These are phyloP conservation scores for Apiospora koreana DNA, from an alignment of 2,329 filamentous ascomycete species.

Conservation along the genomic window DNA sequence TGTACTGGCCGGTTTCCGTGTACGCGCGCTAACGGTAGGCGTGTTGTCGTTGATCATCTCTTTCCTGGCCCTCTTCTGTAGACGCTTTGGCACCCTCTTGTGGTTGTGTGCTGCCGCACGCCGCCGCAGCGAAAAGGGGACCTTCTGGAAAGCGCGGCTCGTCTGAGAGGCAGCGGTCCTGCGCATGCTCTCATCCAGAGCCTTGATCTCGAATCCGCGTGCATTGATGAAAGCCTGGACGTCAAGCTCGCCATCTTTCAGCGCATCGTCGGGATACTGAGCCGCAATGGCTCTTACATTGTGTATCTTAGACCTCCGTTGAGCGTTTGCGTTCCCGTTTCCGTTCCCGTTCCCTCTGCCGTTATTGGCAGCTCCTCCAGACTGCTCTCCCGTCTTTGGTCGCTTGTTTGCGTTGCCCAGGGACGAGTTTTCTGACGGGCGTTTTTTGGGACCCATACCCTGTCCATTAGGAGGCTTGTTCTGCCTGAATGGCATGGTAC, in stretches of 20 bases:
- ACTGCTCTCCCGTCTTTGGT: slow-evolving; percentile 9
- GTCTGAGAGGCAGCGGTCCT: slow-evolving; percentile 64
- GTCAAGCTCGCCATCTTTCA: slow-evolving; percentile 77
- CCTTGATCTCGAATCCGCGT: slow-evolving; percentile 85
- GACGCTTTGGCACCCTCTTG: slow-evolving; percentile 78
- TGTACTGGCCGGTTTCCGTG: slow-evolving; percentile 61
- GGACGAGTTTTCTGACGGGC: slow-evolving; percentile 15
- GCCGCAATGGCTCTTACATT: slow-evolving; percentile 45
- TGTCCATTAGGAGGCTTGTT: background rate
- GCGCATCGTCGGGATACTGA: slow-evolving; percentile 51
- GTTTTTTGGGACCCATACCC: slow-evolving; percentile 12
- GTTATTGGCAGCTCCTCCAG: background rate
- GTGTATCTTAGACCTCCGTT: slow-evolving; percentile 3
- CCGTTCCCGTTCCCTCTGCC: too few species aligned
- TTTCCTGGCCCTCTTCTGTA: slow-evolving; percentile 67
- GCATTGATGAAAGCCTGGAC: slow-evolving; percentile 81
- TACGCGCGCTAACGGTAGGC: slow-evolving; percentile 69
- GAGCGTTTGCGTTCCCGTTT: slow-evolving; percentile 5
- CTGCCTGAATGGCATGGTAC: slow-evolving; percentile 8
- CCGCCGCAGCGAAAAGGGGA: slow-evolving; percentile 80
- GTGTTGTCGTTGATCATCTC: slow-evolving; percentile 92
- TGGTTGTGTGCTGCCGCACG: slow-evolving; percentile 95
- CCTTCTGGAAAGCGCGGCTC: slow-evolving; percentile 84
- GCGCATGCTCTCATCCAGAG: slow-evolving; percentile 80
- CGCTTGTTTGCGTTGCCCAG: slow-evolving; percentile 13